Base-by-base conservation (phyloP, 2,329 filamentous ascomycete genomes). In the Aspergillus melleus region DNA sequence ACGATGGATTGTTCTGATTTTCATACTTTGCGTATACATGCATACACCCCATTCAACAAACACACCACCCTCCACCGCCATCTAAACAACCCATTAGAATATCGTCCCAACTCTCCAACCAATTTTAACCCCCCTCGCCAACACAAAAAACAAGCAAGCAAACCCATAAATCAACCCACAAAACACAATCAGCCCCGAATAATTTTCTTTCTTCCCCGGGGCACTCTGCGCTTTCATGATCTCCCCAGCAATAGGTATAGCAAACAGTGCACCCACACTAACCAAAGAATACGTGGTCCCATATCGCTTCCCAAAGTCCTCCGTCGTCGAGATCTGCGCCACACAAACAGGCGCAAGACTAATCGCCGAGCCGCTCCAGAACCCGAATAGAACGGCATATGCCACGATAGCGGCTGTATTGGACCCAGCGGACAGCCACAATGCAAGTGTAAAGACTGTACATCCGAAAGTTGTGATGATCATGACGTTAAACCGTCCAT, bases 301-400 rank as follows among this genome's bases (percentile, higher is more conserved):
- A 56, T 64, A 66, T 11, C 64, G 58, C 39, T 63, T 67, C 5
- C 70, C 69, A 58, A 64, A 70, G 11, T 72, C 66, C 24, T 68
- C 65, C 1, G 67, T 71, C 30, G 61, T 59, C 26, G 67, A 73
- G 4, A 74, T 61, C 49, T 73, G 70, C 4, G 64, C 63, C 10
- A 74, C 63, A 54, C 70, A 73, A 4, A 72, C 69, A 12, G 72
- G 72, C 1, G 68, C 63, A 11, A 74, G 57, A 39, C 66, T 70
- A 32, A 72, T 67, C 6, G 63, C 64, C 8, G 70, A 55, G 8
- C 71, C 71, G n/a, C 62, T 67, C 60, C 57, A 66, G 26, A 64
- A 61, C 11, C 64, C 64, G 32, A 64, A 74, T 0, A 74, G 59
- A 0, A 67, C 60, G 0, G 67, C 64, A 29, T 63, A 74, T 10